These are phyloP conservation scores for Pythium plurisporium DNA, from an alignment of 352 stramenopile species.

Conservation along the genomic window DNA sequence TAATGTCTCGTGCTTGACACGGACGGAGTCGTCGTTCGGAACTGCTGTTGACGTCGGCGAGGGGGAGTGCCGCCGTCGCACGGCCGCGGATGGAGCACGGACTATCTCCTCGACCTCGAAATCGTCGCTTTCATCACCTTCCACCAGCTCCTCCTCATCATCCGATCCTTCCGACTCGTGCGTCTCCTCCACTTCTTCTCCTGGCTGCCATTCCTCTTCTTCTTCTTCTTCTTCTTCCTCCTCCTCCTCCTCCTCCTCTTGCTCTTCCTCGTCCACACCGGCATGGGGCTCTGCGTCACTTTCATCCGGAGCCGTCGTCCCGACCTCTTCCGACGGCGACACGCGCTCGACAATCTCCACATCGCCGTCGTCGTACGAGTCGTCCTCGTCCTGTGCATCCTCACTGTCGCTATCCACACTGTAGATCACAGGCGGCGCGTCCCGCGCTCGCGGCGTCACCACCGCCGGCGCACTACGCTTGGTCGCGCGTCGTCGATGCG, in stretches of 20 bases:
- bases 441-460: not conserved
- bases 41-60: not conserved
- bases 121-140: constrained; percentile 28
- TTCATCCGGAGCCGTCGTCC: not conserved
- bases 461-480: not conserved
- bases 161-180: constrained; percentile 25
- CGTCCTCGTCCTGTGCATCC: not conserved
- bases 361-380: not conserved
- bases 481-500: not conserved
- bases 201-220: constrained; percentile 26
- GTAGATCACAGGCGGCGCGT: not conserved
- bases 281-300: not conserved
- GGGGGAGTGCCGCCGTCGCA: not conserved
- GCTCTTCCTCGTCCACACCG: not conserved
- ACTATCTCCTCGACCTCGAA: not conserved
- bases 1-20: not conserved
- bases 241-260: constrained; percentile 12
- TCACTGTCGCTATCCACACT: constrained; percentile 28
- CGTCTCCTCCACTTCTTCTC: constrained; percentile 3
- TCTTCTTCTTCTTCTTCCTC: constrained; percentile 22
- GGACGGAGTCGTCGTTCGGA: not conserved
- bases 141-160: constrained; percentile 26
- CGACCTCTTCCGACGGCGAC: not conserved
- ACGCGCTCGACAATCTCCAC: constrained; percentile 7
- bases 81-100: not conserved